Conservation (phyloP, 441 rosid species). For the Erodium chrysanthum region DNA sequence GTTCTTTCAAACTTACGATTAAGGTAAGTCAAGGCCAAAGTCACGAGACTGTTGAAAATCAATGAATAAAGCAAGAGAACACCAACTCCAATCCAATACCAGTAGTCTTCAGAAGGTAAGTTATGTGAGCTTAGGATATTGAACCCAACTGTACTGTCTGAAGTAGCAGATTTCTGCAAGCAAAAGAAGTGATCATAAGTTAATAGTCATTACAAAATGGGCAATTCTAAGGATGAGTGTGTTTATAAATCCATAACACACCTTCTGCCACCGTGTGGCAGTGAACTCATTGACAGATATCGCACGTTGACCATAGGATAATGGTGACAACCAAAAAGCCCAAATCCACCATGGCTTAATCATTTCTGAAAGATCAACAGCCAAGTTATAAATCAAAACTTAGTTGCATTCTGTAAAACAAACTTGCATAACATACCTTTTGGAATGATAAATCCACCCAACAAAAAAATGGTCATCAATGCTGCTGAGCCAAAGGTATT, state of each 20-base stretch:
- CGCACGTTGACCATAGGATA: slow-evolving; percentile 74
- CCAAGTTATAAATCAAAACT: slow-evolving; percentile 8
- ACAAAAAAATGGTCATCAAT: slow-evolving; percentile 45
- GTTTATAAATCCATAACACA: slow-evolving; percentile 12
- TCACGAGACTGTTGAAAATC: slow-evolving; percentile 60
- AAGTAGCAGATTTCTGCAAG: slow-evolving; percentile 43
- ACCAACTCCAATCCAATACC: slow-evolving; percentile 87
- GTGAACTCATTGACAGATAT: slow-evolving; percentile 76
- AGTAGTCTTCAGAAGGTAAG: slow-evolving; percentile 40
- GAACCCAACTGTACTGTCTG: slow-evolving; percentile 44
- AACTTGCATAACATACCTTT: slow-evolving; percentile 37
- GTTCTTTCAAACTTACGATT: slow-evolving; percentile 46
- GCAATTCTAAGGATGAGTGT: not conserved
- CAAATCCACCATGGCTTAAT: slow-evolving; percentile 87
- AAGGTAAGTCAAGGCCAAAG: slow-evolving; percentile 60
- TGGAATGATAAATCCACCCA: slow-evolving; percentile 90
- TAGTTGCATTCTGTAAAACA: slow-evolving; percentile 3
- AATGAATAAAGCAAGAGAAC: slow-evolving; percentile 46
- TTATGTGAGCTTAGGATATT: slow-evolving; percentile 42
- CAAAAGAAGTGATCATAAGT: not conserved
- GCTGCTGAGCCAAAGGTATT: slow-evolving; percentile 77
- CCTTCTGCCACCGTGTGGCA: slow-evolving; percentile 73
- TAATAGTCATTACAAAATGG: not conserved
- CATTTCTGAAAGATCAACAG: slow-evolving; percentile 32
- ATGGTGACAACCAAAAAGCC: slow-evolving; percentile 87